Percentiles rank a stretch among this genome's conserved stretches.
Evolutionary conservation across 1,284 basidiomycete species (phyloP).

Genomic region (Ceratobasidium papillatum): DNA sequence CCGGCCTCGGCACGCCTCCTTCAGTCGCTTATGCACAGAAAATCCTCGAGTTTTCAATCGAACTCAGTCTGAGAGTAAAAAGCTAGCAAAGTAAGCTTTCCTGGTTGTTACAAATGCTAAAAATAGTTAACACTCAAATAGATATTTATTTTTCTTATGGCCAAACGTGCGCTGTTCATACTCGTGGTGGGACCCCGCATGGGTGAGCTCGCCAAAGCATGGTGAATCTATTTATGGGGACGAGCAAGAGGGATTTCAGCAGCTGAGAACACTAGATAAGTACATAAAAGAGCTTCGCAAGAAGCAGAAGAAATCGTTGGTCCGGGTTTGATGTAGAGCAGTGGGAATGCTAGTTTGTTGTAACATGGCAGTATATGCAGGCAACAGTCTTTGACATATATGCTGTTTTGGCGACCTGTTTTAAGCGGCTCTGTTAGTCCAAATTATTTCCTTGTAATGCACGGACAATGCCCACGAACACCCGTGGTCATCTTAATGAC

Average conservation of each 20-base stretch:
- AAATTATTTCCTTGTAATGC: too few relatives aligned
- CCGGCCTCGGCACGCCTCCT: neutral
- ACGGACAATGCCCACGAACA: too few relatives aligned
- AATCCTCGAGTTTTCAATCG: neutral
- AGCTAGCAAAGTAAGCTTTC: neutral
- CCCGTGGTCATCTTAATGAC: too few relatives aligned
- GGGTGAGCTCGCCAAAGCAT: neutral
- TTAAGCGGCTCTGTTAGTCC: too few relatives aligned
- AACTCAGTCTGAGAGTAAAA: neutral
- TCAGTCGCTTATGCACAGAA: neutral
- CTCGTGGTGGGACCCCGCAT: neutral
- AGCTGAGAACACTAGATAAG: neutral
- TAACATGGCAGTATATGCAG: too few relatives aligned
- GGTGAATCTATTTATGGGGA: neutral
- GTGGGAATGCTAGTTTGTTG: too few relatives aligned
- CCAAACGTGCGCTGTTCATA: neutral
- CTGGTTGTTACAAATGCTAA: neutral
- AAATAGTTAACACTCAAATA: neutral
- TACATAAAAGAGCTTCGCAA: too few relatives aligned
- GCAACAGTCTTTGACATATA: too few relatives aligned
- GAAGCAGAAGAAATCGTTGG: too few relatives aligned
- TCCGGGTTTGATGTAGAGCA: too few relatives aligned
- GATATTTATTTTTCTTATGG: neutral
- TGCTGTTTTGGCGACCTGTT: too few relatives aligned
- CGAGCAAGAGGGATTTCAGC: neutral